These are phyloP conservation scores for Magnaporthiopsis rhizophila DNA, from an alignment of 2,329 filamentous ascomycete genomes.

Conservation along the genomic window DNA sequence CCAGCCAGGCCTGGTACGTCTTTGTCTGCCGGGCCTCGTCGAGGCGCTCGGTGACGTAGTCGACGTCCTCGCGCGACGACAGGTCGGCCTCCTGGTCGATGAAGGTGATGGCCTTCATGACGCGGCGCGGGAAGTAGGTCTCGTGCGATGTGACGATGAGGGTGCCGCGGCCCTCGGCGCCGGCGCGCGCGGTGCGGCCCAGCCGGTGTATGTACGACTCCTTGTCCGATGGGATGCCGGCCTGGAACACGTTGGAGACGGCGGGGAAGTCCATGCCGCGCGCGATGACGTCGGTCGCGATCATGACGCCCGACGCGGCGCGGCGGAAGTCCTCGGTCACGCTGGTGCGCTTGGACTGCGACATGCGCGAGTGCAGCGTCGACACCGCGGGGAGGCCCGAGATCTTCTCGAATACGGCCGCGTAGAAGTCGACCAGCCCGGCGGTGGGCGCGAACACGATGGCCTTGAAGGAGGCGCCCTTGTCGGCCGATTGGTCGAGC, in stretches of 20 bases:
- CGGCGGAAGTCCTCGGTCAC: slow-evolving; percentile 58
- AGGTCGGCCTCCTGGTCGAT: slow-evolving; percentile 37
- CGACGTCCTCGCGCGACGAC: slow-evolving; percentile 29
- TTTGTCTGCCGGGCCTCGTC: slow-evolving; percentile 34
- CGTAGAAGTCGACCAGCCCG: slow-evolving; percentile 42
- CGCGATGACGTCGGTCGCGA: slow-evolving; percentile 64
- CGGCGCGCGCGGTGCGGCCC: slow-evolving; percentile 58
- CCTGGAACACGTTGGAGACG: slow-evolving; percentile 60
- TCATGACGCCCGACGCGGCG: slow-evolving; percentile 43
- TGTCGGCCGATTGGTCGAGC: slow-evolving; percentile 14
- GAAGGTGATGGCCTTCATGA: slow-evolving; percentile 47
- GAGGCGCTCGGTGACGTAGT: slow-evolving; percentile 29
- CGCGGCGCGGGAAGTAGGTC: slow-evolving; percentile 38
- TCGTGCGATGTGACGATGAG: slow-evolving; percentile 49
- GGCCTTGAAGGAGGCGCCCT: slow-evolving; percentile 65
- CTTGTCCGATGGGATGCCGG: slow-evolving; percentile 49
- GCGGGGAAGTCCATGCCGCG: slow-evolving; percentile 66
- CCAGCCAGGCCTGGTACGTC: slow-evolving; percentile 50
- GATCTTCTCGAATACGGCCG: slow-evolving; percentile 31
- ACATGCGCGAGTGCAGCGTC: slow-evolving; percentile 42
- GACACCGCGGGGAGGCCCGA: slow-evolving; percentile 34
- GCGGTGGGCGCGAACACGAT: slow-evolving; percentile 70
- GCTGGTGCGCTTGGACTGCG: slow-evolving; percentile 39
- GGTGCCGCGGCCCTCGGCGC: slow-evolving; percentile 54
- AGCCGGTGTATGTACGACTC: slow-evolving; percentile 62